A percentile compares a stretch with the other conserved stretches of the same genome.
These are phyloP conservation scores for Violaceomyces palustris DNA, from an alignment of 1,284 basidiomycete genomes.

Conservation along the genomic window DNA sequence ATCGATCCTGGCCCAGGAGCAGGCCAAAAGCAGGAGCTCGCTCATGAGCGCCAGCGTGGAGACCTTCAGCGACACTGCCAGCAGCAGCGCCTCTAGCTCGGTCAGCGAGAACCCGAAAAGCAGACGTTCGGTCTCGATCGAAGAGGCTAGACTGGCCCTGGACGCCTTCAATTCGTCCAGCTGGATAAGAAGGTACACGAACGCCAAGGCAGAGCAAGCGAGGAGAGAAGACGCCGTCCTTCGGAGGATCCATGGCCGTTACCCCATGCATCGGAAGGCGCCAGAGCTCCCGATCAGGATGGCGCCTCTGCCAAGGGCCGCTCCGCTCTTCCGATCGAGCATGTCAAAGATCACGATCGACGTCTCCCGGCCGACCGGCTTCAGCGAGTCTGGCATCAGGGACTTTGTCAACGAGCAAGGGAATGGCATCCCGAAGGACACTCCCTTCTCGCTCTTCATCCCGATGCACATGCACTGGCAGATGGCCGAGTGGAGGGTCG, in stretches of 20 bases:
- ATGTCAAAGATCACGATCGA: slow-evolving; percentile 63
- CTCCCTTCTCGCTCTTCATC: slow-evolving; percentile 72
- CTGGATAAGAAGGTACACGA: slow-evolving; percentile 60
- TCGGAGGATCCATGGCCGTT: slow-evolving; percentile 46
- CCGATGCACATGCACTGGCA: slow-evolving; percentile 75
- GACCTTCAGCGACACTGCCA: slow-evolving; percentile 2
- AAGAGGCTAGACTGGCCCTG: slow-evolving; percentile 71
- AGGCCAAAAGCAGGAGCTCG: slow-evolving; percentile 51
- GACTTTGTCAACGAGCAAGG: slow-evolving; percentile 71
- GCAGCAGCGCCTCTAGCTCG: slow-evolving; percentile 2
- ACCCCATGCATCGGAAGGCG: slow-evolving; percentile 11
- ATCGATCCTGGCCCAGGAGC: slow-evolving; percentile 34
- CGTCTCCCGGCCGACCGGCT: slow-evolving; percentile 62
- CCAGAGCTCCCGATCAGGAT: slow-evolving; percentile 56
- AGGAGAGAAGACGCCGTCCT: slow-evolving; percentile 56
- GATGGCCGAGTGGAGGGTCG: slow-evolving; percentile 63
- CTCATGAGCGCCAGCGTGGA: slow-evolving; percentile 7
- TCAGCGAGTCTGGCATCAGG: slow-evolving; percentile 60
- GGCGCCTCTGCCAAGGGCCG: slow-evolving; percentile 56
- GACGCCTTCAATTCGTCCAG: slow-evolving; percentile 70
- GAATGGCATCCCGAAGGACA: slow-evolving; percentile 65
- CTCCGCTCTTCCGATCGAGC: slow-evolving; percentile 71
- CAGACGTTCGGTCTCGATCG: slow-evolving; percentile 8
- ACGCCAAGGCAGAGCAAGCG: slow-evolving; percentile 53
- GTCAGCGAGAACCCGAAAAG: slow-evolving; percentile 1